Evolutionary conservation across 2,329 filamentous ascomycete genomes (phyloP).

Genomic region (Eutypa lata): DNA sequence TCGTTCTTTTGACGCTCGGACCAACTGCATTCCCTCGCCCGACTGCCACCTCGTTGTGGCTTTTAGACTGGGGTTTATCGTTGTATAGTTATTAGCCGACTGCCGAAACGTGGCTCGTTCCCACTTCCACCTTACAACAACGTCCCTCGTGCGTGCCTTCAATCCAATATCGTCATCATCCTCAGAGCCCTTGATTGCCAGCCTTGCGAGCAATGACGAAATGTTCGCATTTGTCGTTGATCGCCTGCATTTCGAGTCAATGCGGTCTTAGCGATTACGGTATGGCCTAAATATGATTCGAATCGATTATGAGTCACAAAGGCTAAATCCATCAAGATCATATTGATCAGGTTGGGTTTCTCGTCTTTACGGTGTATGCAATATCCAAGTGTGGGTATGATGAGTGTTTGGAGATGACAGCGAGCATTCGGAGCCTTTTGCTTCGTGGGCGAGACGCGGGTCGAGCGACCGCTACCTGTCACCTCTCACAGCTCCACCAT

Average conservation of each 20-base stretch:
- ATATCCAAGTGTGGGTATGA: constrained; percentile 12
- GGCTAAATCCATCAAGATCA: neutral
- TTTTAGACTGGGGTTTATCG: no score
- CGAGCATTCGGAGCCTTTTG: constrained; percentile 8
- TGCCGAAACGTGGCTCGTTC: neutral
- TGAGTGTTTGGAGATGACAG: constrained; percentile 12
- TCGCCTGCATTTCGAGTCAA: neutral
- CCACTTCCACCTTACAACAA: neutral
- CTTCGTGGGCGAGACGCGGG: constrained; percentile 15
- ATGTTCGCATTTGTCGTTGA: neutral
- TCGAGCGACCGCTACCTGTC: constrained; percentile 17
- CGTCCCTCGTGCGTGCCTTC: neutral
- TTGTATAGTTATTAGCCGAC: neutral
- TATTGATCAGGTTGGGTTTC: neutral
- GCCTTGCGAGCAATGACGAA: neutral
- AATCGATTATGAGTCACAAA: neutral
- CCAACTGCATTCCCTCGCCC: no score
- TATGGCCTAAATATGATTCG: neutral
- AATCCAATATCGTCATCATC: neutral
- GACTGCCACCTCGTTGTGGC: no score
- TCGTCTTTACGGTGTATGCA: neutral
- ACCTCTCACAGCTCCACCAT: constrained; percentile 10
- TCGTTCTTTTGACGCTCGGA: no score
- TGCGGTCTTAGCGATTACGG: neutral
- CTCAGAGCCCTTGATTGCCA: neutral